A percentile compares a stretch with the other conserved stretches of the same genome.
phyloP scores from a whole-genome alignment of 2,329 filamentous ascomycete species.

The Aureobasidium pullulans region DNA sequence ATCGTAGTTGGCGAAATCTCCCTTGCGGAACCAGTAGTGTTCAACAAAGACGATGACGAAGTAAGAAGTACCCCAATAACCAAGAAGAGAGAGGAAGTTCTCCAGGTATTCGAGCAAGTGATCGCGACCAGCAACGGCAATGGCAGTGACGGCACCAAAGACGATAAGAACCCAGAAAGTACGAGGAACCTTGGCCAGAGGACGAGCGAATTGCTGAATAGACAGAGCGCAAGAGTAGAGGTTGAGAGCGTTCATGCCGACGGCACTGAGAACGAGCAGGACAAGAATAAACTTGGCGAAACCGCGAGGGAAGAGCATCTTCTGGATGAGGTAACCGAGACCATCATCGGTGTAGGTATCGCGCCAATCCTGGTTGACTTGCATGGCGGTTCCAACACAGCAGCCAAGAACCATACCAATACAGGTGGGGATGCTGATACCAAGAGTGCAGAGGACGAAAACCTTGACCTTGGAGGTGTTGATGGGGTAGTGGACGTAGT shows the following conservation, averaged over 20 bases:
- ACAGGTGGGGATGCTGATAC: slow-evolving; percentile 34
- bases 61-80: slow-evolving; percentile 42
- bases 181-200: slow-evolving; percentile 45
- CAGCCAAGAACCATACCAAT: slow-evolving; percentile 33
- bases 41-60: slow-evolving; percentile 40
- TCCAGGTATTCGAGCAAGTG: slow-evolving; percentile 36
- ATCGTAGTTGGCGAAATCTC: slow-evolving; percentile 35
- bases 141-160: slow-evolving; percentile 36
- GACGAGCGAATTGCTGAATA: slow-evolving; percentile 41
- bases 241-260: slow-evolving; percentile 34
- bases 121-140: slow-evolving; percentile 38
- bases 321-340: slow-evolving; percentile 41
- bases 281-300: slow-evolving; percentile 44
- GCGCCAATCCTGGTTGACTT: slow-evolving; percentile 24
- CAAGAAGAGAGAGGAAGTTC: slow-evolving; percentile 40
- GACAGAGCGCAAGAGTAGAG: slow-evolving; percentile 38
- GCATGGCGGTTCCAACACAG: slow-evolving; percentile 11
- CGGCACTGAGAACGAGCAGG: slow-evolving; percentile 28
- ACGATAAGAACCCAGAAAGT: slow-evolving; percentile 41
- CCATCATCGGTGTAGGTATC: slow-evolving; percentile 35
- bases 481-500: slow-evolving; percentile 37
- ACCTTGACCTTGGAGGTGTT: slow-evolving; percentile 33
- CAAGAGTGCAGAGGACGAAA: slow-evolving; percentile 36
- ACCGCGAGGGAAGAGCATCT: slow-evolving; percentile 38
- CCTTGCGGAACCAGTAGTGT: slow-evolving; percentile 38